Evolutionary conservation across 441 rosid species (phyloP), one percentile per base, ranked within the genome.

Genomic region (Euphorbia celastroides): DNA sequence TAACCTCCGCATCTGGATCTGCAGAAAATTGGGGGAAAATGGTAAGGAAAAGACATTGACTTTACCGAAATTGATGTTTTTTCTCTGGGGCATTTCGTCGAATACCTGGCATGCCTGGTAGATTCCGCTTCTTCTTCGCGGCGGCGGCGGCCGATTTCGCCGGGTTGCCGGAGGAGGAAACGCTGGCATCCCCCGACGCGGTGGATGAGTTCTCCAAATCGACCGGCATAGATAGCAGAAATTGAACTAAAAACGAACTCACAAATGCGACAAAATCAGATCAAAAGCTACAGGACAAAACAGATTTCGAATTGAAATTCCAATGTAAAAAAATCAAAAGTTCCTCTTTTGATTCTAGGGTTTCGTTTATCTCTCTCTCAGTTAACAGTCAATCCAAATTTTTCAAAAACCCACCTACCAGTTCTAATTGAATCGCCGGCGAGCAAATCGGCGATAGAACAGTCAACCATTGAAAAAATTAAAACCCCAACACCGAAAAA

Each of bases 31-130:
- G 52, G 52, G 52, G 52, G 20, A n/a, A 44, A 44, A 44, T 34
- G 4, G 12, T 11, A 0, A 48, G 19, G 22, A 8, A 48, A 48
- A 51, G 11, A 19, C 7, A 51, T 19, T 51, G 56, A 51, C 22
- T 51, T 51, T 19, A n/a, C 0, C 2, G 8, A 19, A 7, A n/a
- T 19, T 13, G 23, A 0, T 51, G 3, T 6, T 6, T 5, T 44
- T 44, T 51, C 56, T 51, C 56, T 19, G 0, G 23, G 0, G 7
- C 6, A 51, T 2, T 51, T 51, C 22, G 17, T 30, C 26, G 16
- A 27, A 27, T 76, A 93, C 98, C 97, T 66, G 97, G 98, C 91
- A 85, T 93, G 77, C 98, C 98, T 31, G 97, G 98, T 65, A 93
- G 96, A 77, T 82, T 93, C 17, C 98, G 87, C 72, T 88, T 93